phyloP scores from a whole-genome alignment of 2,329 filamentous ascomycete species.

The Cordyceps fumosorosea region DNA sequence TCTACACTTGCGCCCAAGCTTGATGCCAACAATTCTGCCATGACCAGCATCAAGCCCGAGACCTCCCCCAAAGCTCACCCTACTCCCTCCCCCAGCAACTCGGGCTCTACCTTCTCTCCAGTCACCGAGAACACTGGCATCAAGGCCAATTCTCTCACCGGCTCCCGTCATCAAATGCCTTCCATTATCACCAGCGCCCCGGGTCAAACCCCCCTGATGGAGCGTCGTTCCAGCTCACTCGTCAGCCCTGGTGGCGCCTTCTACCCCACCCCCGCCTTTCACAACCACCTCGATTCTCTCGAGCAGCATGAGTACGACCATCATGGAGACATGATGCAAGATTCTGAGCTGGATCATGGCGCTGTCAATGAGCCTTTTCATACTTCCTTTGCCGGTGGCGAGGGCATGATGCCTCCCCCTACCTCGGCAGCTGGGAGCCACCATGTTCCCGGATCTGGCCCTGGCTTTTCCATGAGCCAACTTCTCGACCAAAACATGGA shows the following conservation, averaged over 20 bases:
- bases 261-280: conserved; percentile 77
- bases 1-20: conserved; percentile 71
- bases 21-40: conserved; percentile 47
- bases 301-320: conserved; percentile 98
- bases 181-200: conserved; percentile 21
- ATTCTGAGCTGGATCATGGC: conserved; percentile 62
- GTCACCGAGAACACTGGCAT: conserved; percentile 42
- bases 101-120: conserved; percentile 38
- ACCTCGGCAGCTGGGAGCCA: conserved; percentile 26
- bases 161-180: conserved; percentile 27
- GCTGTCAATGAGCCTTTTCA: conserved; percentile 37
- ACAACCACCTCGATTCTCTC: conserved; percentile 91
- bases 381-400: conserved; percentile 53
- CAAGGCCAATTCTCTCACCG: conserved; percentile 32
- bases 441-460: conserved; percentile 23
- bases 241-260: conserved; percentile 45
- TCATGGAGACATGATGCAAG: conserved; percentile 81
- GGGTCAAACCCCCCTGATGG: conserved; percentile 28
- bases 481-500: conserved; percentile 75
- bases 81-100: conserved; percentile 59
- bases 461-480: conserved; percentile 57
- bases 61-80: conserved; percentile 66
- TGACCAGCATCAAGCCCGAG: conserved; percentile 48
- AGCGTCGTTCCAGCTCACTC: conserved; percentile 30
- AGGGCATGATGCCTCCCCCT: conserved; percentile 38